Percentiles rank a stretch among this genome's conserved stretches.
Conservation (phyloP, 345 rosid genomes). For the Eucalyptus cloeziana region DNA sequence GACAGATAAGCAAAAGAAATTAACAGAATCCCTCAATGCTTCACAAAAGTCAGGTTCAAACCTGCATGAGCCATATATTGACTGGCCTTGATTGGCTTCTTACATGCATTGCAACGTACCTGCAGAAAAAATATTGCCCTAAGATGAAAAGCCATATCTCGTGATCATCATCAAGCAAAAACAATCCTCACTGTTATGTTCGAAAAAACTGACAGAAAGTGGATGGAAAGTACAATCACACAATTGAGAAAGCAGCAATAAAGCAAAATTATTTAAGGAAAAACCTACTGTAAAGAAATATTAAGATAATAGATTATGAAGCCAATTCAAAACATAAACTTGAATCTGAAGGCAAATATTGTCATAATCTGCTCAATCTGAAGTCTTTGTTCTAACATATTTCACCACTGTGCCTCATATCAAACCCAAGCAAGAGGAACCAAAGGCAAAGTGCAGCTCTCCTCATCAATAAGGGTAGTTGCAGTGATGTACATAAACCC, state of each 20-base stretch:
- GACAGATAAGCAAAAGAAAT: background rate
- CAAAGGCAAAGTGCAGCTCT: background rate
- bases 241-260: background rate
- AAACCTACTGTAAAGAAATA: background rate
- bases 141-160: background rate
- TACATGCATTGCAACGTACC: constrained; percentile 70
- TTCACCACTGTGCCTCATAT: background rate
- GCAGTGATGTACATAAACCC: background rate
- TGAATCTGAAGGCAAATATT: background rate
- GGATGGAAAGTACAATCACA: background rate
- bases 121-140: background rate
- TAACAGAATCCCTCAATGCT: background rate
- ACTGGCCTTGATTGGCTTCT: constrained; percentile 58
- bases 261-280: background rate
- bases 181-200: background rate
- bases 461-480: background rate
- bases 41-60: constrained; percentile 1
- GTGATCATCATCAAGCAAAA: background rate
- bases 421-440: background rate
- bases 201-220: background rate
- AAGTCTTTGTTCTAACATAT: background rate
- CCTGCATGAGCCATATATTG: constrained; percentile 63
- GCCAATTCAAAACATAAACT: background rate
- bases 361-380: background rate
- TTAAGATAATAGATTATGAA: background rate